Percentiles rank a stretch among this genome's conserved stretches.
Conservation (phyloP, 2,329 filamentous ascomycete species). For the Diaporthe australafricana region DNA sequence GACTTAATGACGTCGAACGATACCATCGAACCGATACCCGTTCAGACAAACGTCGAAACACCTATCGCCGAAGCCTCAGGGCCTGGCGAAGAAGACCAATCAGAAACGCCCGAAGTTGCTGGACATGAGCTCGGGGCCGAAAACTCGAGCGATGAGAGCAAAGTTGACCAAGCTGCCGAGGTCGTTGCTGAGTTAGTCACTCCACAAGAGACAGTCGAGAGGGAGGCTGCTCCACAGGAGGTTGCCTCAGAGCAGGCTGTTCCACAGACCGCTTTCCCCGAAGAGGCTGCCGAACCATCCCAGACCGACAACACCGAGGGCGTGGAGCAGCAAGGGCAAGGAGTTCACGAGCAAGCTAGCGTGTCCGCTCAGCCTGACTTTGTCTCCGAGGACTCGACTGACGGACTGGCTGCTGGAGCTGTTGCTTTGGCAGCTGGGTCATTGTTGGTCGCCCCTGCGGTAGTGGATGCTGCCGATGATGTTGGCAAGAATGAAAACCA, state of each 20-base stretch:
- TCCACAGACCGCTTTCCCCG: background rate
- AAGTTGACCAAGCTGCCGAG: background rate
- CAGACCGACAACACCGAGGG: background rate
- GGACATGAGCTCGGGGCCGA: background rate
- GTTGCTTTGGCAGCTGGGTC: conserved; percentile 22
- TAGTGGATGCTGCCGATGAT: conserved; percentile 11
- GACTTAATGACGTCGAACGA: conserved; percentile 14
- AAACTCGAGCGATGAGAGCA: background rate
- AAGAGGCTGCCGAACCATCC: background rate
- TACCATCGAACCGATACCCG: conserved; percentile 11
- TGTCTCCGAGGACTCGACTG: background rate
- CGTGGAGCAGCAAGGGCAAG: background rate
- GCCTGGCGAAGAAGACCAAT: background rate
- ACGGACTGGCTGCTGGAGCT: background rate
- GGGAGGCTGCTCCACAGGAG: background rate
- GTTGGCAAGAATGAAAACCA: conserved; percentile 1
- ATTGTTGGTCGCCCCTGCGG: conserved; percentile 12
- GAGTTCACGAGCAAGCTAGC: conserved; percentile 1
- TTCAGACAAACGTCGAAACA: conserved; percentile 11
- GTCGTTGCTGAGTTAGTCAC: background rate
- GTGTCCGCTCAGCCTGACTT: background rate
- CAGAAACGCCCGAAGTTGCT: background rate
- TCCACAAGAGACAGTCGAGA: background rate
- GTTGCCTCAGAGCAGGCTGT: background rate
- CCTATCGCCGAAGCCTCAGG: background rate